phyloP scores from a whole-genome alignment of 2,329 filamentous ascomycete species.

The Lachnellula occidentalis region DNA sequence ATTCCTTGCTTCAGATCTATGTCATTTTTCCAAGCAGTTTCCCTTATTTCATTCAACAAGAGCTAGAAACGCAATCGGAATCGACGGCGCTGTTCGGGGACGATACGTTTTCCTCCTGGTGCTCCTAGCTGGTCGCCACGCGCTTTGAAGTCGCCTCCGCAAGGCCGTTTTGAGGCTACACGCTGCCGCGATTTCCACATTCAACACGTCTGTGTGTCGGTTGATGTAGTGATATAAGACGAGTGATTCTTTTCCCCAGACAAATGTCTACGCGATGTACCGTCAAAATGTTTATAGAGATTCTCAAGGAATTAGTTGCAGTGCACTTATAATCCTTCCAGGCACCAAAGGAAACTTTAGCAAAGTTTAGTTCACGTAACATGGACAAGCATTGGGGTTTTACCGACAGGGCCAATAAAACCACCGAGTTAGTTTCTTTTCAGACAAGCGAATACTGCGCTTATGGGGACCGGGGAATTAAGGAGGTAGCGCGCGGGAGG shows the following conservation, averaged over 20 bases:
- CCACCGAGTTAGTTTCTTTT: too few relatives aligned
- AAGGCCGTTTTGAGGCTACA: neutral
- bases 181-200: neutral
- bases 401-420: too few relatives aligned
- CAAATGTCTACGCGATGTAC: conserved; percentile 15
- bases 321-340: neutral
- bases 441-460: too few relatives aligned
- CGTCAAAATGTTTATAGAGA: conserved; percentile 13
- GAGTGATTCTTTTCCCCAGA: too few relatives aligned
- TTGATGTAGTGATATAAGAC: neutral
- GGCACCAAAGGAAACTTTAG: too few relatives aligned
- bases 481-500: too few relatives aligned
- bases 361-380: too few relatives aligned
- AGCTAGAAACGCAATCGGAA: neutral
- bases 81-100: neutral
- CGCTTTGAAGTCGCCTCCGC: neutral
- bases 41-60: neutral
- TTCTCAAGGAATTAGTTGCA: neutral
- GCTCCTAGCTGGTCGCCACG: neutral
- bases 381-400: too few relatives aligned
- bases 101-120: neutral
- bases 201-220: neutral
- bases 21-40: neutral
- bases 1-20: neutral
- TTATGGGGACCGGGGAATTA: too few relatives aligned